Base-by-base conservation (phyloP, 176 grass and related monocot species). In the Zoysia japonica region DNA sequence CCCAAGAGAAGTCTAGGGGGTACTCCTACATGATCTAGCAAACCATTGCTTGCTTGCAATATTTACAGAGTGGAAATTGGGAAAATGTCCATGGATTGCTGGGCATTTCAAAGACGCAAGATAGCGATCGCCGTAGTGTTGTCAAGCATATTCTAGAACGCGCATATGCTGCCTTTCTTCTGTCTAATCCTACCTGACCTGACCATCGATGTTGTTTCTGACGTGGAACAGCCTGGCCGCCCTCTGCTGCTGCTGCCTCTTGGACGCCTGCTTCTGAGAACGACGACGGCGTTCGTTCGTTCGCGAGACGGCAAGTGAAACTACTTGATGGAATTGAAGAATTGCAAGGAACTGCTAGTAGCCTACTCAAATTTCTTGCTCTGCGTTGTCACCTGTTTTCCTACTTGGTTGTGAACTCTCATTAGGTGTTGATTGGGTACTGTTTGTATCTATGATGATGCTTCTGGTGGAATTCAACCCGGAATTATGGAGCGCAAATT, bases 211-310 rank as follows among this genome's bases (percentile, higher is more conserved):
- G 11, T 59, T 2, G 46, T 47, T 55, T 59, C 36, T 64, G 19
- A 67, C 52, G 1, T 85, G 45, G 12, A 41, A 89, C 83, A 89
- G 87, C 73, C 61, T 89, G 67, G 87, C 87, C 37, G 87, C 87
- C 20, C 87, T 89, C 48, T 89, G 87, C 52, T 89, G 87, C 12
- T 89, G 87, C 53, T 89, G 87, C 65, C 87, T 89, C 16, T 68
- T 89, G 74, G 87, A 89, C 16, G 87, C 87, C 16, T 89, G 87
- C 83, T 89, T 89, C 78, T 89, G 78, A 89, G 60, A 11, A 56
- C 2, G 3, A 3, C 17, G 76, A 19, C 9, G 60, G 5, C 42
- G 50, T 17, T 17, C 11, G 37, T 28, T 28, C 28, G 28, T 28
- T 28, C 28, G 28, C 76, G 66, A 56, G 20, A 37, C 50, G 11